phyloP scores from a whole-genome alignment of 2,329 filamentous ascomycete genomes.

The Chlorencoelia australis region DNA sequence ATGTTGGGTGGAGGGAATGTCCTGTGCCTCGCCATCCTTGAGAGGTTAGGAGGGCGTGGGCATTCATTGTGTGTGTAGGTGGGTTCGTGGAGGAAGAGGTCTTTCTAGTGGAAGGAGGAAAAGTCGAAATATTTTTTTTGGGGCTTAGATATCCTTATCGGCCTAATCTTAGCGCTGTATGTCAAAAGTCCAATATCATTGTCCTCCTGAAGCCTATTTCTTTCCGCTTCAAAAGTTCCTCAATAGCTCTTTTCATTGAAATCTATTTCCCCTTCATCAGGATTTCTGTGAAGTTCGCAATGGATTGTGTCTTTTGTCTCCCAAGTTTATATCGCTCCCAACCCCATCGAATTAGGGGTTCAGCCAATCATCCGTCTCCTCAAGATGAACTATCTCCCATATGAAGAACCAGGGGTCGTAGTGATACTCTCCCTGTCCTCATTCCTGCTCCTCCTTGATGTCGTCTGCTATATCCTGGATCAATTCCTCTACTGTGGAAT shows the following conservation, averaged over 20 bases:
- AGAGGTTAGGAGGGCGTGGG: constrained; percentile 67
- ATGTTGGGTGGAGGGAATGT: constrained; percentile 71
- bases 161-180: too few relatives aligned
- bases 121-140: too few relatives aligned
- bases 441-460: constrained; percentile 53
- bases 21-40: constrained; percentile 89
- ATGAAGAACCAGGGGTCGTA: constrained; percentile 51
- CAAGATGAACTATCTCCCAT: constrained; percentile 34
- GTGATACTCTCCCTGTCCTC: constrained; percentile 50
- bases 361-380: too few relatives aligned
- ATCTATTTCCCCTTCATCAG: background rate
- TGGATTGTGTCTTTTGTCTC: too few relatives aligned
- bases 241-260: background rate
- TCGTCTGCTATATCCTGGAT: constrained; percentile 47
- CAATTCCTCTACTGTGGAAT: constrained; percentile 57
- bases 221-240: too few relatives aligned
- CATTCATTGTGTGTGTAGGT: constrained; percentile 54
- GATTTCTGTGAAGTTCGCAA: too few relatives aligned
- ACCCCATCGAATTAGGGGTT: too few relatives aligned
- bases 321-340: too few relatives aligned
- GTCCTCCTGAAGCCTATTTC: too few relatives aligned
- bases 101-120: background rate
- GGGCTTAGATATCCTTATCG: too few relatives aligned
- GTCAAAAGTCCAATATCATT: too few relatives aligned
- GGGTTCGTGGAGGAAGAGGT: background rate